phyloP scores from a whole-genome alignment of 352 stramenopile species.

The Phytophthora kernoviae region DNA sequence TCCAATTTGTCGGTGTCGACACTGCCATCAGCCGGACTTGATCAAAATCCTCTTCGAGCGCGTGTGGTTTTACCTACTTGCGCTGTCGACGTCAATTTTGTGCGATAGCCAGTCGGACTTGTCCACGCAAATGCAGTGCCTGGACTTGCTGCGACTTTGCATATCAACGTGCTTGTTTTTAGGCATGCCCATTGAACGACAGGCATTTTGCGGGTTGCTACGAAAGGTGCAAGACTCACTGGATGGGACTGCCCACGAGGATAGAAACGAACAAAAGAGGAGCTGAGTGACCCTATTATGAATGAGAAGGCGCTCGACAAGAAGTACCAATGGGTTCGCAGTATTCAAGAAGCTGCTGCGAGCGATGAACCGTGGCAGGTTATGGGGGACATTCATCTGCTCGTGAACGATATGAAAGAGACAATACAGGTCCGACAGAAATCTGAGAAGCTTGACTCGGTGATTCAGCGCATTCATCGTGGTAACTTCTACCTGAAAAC shows the following conservation, averaged over 20 bases:
- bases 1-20: constrained; percentile 93
- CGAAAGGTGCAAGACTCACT: constrained; percentile 74
- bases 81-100: constrained; percentile 84
- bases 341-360: constrained; percentile 65
- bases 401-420: constrained; percentile 91
- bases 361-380: constrained; percentile 79
- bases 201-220: constrained; percentile 79
- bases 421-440: constrained; percentile 83
- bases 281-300: constrained; percentile 5
- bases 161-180: constrained; percentile 89
- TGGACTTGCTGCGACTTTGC: constrained; percentile 79
- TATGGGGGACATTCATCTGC: constrained; percentile 90
- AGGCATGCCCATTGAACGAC: constrained; percentile 72
- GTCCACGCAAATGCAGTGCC: constrained; percentile 79
- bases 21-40: constrained; percentile 88
- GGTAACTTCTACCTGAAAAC: constrained; percentile 93
- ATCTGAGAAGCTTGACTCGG: constrained; percentile 83
- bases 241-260: constrained; percentile 19
- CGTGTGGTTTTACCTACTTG: constrained; percentile 96
- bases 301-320: constrained; percentile 7
- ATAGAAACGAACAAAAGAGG: constrained; percentile 14
- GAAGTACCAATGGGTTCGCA: constrained; percentile 55
- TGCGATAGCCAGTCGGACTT: constrained; percentile 79
- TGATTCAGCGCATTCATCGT: constrained; percentile 92
- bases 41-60: constrained; percentile 93